Evolutionary conservation across 208 protist species (phyloP), one percentile per base, ranked within the genome.

Genomic region (Trypanosomatidae sp.): DNA sequence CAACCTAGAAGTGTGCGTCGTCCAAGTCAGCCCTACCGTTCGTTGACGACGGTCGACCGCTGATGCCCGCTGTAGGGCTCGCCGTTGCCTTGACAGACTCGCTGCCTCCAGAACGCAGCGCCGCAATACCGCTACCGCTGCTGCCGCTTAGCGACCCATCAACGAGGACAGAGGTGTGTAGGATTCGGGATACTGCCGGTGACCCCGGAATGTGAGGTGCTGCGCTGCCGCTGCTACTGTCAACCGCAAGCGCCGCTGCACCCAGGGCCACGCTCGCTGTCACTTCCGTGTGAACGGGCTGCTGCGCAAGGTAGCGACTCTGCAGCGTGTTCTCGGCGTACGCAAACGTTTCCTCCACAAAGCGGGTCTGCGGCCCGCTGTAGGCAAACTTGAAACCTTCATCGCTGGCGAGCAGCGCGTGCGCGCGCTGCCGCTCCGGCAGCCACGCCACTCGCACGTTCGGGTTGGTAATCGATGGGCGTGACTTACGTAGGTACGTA

Each of bases 371-470:
- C 25, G 77, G 74, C 3, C 71, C 67, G 68, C 84, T 84, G 79
- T 88, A 78, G 56, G 69, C 69, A 67, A 97, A 97, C 44, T 60
- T 49, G 69, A 85, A 95, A 53, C 90, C 89, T 71, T 94, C 89
- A 66, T 94, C 91, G 56, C 75, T 69, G 41, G 92, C 84, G 17
- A 97, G 82, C 60, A 97, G 80, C n/a, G 81, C 62, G 75, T 80
- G 75, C n/a, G 53, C 44, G 3, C 68, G 81, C 53, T 76, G 79
- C 60, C 71, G 86, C 82, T 88, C 78, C 33, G 86, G 81, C 65
- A 93, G 65, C 82, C 85, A 93, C 41, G 90, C 92, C 8, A 97
- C 90, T 15, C 92, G 92, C 13, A 97, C 85, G 72, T 91, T 91
- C 19, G 77, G 50, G 76, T 91, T 95, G n/a, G 88, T 87, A 53